Evolutionary conservation across 129 eudicot genomes (phyloP), one percentile per base, ranked within the genome.

Genomic region (sunflower (Helianthus annuus)): DNA sequence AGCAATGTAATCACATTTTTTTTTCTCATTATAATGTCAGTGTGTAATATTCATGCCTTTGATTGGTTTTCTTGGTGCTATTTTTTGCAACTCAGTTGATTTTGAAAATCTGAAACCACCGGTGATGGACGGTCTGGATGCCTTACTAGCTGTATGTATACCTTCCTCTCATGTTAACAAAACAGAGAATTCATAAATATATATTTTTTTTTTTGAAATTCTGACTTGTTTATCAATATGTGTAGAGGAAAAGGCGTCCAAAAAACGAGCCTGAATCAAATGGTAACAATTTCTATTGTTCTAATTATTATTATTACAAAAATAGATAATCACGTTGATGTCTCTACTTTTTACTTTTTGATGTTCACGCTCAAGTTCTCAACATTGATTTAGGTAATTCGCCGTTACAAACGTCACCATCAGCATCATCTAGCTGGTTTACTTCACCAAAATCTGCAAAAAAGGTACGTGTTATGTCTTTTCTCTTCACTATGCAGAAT

Each of bases 41-140:
- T 48, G 19, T 51, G 54, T 27, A 24, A 45, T 63, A 4, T 34
- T 72, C 1, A 10, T 36, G 72, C 32, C 10, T 7, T 4, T 70
- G 27, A 76, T 62, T 16, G n/a, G 39, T 39, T 68, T 69, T 4
- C n/a, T 7, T 72, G 15, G 19, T 54, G 53, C 48, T 61, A n/a
- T 64, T 45, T 49, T 11, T 27, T 49, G 61, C 66, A 52, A 29
- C 75, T 76, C 88, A 90, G 97, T 84, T 65, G 90, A 88, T 72
- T 78, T 72, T 87, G 91, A 86, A 67, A 84, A 88, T 74, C 78
- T 95, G 78, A 82, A 85, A 69, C 94, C 88, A 63, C 97, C 99
- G 34, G 79, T 76, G 53, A 76, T 95, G 99, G 97, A 95, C 12
- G 96, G 97, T 19, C 79, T 95, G 79, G 97, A 95, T 78, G 55